Evolutionary conservation across 2,329 filamentous ascomycete species (phyloP).

Genomic region (Aureobasidium sp.): DNA sequence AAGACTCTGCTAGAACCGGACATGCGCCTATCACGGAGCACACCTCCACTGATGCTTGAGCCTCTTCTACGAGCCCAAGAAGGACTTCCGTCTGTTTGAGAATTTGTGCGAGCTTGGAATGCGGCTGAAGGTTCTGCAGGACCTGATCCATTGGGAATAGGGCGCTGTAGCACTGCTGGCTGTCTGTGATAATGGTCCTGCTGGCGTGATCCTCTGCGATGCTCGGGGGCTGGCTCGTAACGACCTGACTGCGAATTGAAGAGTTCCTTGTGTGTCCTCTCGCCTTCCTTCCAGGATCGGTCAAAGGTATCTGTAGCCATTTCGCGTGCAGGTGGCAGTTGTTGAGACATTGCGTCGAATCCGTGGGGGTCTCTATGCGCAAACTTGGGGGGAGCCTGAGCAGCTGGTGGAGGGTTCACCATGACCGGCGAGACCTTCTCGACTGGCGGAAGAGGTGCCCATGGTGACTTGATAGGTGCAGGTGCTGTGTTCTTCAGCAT

Average conservation of each 20-base stretch:
- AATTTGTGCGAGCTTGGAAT: slow-evolving; percentile 70
- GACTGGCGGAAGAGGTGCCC: slow-evolving; percentile 79
- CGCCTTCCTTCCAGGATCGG: slow-evolving; percentile 68
- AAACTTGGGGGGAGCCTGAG: slow-evolving; percentile 23
- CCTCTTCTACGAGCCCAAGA: slow-evolving; percentile 71
- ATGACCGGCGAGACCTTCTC: slow-evolving; percentile 68
- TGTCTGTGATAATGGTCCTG: slow-evolving; percentile 63
- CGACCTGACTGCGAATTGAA: slow-evolving; percentile 94
- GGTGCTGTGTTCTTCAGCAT: slow-evolving; percentile 65
- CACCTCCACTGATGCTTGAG: slow-evolving; percentile 76
- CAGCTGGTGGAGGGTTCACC: slow-evolving; percentile 46
- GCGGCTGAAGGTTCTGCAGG: slow-evolving; percentile 78
- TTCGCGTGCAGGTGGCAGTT: slow-evolving; percentile 57
- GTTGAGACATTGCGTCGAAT: slow-evolving; percentile 26
- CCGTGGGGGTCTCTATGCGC: slow-evolving; percentile 23
- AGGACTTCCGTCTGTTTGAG: slow-evolving; percentile 53
- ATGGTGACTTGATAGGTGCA: slow-evolving; percentile 77
- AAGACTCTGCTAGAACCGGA: slow-evolving; percentile 45
- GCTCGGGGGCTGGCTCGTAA: slow-evolving; percentile 79
- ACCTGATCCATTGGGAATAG: slow-evolving; percentile 54
- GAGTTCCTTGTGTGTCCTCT: slow-evolving; percentile 64
- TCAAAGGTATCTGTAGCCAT: slow-evolving; percentile 93
- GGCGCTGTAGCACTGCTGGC: slow-evolving; percentile 71
- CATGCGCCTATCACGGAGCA: slow-evolving; percentile 58
- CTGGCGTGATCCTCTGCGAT: slow-evolving; percentile 61